A percentile compares a stretch with the other conserved stretches of the same genome.
phyloP scores from a whole-genome alignment of 495 filamentous ascomycete species.

The Achaetomiella virescens region DNA sequence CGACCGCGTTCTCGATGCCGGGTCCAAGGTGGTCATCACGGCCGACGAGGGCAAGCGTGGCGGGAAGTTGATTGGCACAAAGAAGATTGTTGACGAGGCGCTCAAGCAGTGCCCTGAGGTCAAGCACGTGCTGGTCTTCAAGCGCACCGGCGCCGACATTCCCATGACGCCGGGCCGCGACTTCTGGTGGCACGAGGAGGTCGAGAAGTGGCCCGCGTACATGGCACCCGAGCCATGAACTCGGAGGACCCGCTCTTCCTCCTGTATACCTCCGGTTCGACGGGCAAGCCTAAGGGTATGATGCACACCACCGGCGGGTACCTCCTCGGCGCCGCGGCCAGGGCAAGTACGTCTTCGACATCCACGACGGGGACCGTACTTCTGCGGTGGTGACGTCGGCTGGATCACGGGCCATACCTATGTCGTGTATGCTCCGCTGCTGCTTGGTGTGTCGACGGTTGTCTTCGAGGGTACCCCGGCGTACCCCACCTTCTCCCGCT shows the following conservation, averaged over 20 bases:
- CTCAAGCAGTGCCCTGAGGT: conserved; percentile 96
- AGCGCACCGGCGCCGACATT: conserved; percentile 90
- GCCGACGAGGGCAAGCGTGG: conserved; percentile 96
- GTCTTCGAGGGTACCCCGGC: conserved; percentile 99
- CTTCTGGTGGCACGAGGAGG: conserved; percentile 97
- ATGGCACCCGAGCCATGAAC: conserved; percentile 77
- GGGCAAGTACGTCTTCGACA: conserved; percentile 98
- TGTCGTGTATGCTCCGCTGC: conserved; percentile 90
- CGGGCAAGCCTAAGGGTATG: conserved; percentile 97
- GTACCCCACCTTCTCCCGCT: conserved; percentile 95
- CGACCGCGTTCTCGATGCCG: conserved; percentile 87
- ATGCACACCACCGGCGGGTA: conserved; percentile 98
- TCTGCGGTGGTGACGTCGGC: conserved; percentile 96
- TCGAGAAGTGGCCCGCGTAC: conserved; percentile 90
- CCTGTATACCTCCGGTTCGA: conserved; percentile 96
- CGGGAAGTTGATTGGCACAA: conserved; percentile 95
- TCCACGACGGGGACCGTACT: conserved; percentile 91
- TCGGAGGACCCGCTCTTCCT: conserved; percentile 96
- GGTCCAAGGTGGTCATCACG: conserved; percentile 89
- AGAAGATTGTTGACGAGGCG: conserved; percentile 98
- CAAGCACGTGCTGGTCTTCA: conserved; percentile 77
- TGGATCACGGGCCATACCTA: conserved; percentile 99
- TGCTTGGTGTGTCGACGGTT: conserved; percentile 88
- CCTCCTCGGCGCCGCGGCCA: conserved; percentile 83
- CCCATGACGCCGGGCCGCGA: conserved; percentile 87